Evolutionary conservation across 768 basidiomycete genomes (phyloP).

Genomic region (Coprinellus micaceus): DNA sequence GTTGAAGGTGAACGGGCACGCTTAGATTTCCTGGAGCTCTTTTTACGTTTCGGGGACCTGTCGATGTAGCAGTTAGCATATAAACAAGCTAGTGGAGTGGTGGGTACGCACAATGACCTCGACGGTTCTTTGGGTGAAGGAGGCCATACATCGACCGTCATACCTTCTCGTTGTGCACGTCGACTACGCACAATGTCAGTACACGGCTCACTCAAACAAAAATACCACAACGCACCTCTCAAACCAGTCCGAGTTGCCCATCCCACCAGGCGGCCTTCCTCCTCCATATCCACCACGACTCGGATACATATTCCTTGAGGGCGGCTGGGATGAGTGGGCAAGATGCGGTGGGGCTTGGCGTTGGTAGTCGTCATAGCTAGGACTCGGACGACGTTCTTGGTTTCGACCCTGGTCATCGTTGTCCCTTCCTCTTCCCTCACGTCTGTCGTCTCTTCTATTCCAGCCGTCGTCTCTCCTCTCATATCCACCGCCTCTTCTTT

Average conservation of each 20-base stretch:
- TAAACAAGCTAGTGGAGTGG: background rate
- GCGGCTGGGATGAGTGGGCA: conserved; percentile 22
- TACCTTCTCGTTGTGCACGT: conserved; percentile 58
- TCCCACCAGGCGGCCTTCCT: conserved; percentile 24
- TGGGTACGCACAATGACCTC: conserved; percentile 47
- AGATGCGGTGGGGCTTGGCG: conserved; percentile 33
- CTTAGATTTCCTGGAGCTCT: conserved; percentile 52
- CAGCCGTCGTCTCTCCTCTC: conserved; percentile 14
- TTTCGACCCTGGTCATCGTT: conserved; percentile 18
- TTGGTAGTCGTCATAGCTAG: conserved; percentile 59
- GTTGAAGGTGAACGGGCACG: conserved; percentile 52
- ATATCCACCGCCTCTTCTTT: conserved; percentile 24
- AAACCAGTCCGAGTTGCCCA: conserved; percentile 50
- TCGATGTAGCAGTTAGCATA: conserved; percentile 2
- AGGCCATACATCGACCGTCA: conserved; percentile 71
- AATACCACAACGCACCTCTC: conserved; percentile 51
- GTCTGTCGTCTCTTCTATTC: background rate
- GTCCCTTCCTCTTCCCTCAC: conserved; percentile 22
- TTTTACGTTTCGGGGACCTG: conserved; percentile 57
- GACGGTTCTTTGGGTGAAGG: conserved; percentile 69
- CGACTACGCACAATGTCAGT: conserved; percentile 46
- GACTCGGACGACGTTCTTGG: conserved; percentile 44
- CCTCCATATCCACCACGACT: conserved; percentile 32
- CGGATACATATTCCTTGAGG: conserved; percentile 59
- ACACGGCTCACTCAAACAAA: background rate